Conservation (phyloP, 495 filamentous ascomycete species). For the Neurospora cerealis region DNA sequence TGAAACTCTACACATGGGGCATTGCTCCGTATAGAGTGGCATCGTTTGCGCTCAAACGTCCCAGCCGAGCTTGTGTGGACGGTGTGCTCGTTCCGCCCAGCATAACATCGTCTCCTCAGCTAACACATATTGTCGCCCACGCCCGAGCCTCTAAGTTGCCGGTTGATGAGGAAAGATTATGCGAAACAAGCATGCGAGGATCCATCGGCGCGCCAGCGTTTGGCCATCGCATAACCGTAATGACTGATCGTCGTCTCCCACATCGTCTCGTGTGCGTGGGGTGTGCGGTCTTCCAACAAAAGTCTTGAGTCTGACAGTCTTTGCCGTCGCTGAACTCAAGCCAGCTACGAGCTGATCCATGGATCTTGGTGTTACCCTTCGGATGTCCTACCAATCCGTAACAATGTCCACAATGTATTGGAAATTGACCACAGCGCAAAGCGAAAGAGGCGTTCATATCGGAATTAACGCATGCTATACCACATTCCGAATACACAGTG, state of each 20-base stretch:
- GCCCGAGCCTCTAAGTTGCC: neutral
- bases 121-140: neutral
- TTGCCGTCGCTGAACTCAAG: neutral
- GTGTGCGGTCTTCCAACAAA: neutral
- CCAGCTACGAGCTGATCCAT: neutral
- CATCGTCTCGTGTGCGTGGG: neutral
- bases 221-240: neutral
- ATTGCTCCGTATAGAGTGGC: neutral
- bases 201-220: neutral
- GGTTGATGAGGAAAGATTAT: neutral
- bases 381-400: neutral
- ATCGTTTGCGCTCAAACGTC: neutral
- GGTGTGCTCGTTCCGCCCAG: conserved; percentile 14
- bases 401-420: neutral
- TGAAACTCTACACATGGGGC: neutral
- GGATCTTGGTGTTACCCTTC: neutral
- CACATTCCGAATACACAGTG: neutral
- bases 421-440: neutral
- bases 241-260: neutral
- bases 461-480: neutral
- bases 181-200: neutral
- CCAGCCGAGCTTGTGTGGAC: conserved; percentile 2
- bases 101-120: conserved; percentile 18
- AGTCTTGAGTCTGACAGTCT: neutral
- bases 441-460: neutral